These are phyloP conservation scores for Fusarium incarnatum DNA, from an alignment of 2,329 filamentous ascomycete species.

Conservation along the genomic window DNA sequence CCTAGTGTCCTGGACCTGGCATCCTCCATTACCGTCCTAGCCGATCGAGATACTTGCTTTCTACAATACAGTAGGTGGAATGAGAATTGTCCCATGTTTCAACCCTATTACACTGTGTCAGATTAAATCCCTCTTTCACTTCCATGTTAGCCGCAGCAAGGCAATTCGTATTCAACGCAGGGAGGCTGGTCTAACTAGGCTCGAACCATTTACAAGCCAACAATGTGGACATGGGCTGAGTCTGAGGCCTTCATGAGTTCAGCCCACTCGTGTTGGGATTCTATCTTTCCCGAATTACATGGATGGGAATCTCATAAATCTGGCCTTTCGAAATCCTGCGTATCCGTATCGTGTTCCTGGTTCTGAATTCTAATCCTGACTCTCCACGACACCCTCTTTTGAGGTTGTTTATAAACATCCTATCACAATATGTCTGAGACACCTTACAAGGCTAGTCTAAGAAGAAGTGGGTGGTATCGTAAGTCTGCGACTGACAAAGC, in stretches of 20 bases:
- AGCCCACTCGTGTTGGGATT: slow-evolving; percentile 20
- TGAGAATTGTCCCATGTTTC: slow-evolving; percentile 4
- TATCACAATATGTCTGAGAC: slow-evolving; percentile 14
- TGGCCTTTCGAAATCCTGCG: slow-evolving; percentile 1
- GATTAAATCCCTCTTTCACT: slow-evolving; percentile 25
- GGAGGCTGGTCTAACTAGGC: slow-evolving; percentile 13
- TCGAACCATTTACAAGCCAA: slow-evolving; percentile 16
- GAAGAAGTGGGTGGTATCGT: slow-evolving; percentile 26
- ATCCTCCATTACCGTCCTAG: slow-evolving; percentile 14
- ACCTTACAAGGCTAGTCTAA: slow-evolving; percentile 12
- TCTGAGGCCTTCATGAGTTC: slow-evolving; percentile 20
- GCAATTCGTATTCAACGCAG: slow-evolving; percentile 20
- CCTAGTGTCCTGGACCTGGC: not conserved
- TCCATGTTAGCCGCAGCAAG: slow-evolving; percentile 28
- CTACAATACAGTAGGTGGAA: slow-evolving; percentile 14
- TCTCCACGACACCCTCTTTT: slow-evolving; percentile 7
- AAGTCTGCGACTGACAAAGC: slow-evolving; percentile 7
- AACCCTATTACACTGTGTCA: slow-evolving; percentile 34
- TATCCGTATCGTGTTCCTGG: slow-evolving; percentile 23
- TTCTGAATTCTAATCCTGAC: slow-evolving; percentile 5
- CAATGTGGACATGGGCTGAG: slow-evolving; percentile 17
- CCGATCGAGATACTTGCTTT: slow-evolving; percentile 9
- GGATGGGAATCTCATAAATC: slow-evolving; percentile 9
- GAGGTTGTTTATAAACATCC: slow-evolving; percentile 4
- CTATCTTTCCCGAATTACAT: slow-evolving; percentile 14